Evolutionary conservation across 306 rosid species (phyloP), one percentile per base, ranked within the genome.

Genomic region (Trifolium repens): DNA sequence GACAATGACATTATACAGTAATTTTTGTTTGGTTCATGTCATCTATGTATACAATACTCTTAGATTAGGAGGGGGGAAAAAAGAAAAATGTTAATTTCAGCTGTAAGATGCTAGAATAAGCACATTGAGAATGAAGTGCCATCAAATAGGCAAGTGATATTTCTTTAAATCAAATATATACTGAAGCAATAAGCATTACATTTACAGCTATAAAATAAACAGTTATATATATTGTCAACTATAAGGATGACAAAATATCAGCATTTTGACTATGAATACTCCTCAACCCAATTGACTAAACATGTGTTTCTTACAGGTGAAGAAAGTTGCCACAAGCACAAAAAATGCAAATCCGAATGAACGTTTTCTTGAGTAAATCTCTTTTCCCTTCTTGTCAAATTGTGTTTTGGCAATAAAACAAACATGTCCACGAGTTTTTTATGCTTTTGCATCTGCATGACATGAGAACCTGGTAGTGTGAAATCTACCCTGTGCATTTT

Each of bases 151-250:
- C 61, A 50, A 14, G 61, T 16, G 15, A 63, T 11, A 80, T 59
- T 74, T 46, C 64, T 80, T 44, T 49, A 13, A 59, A 40, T 71
- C 63, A 61, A 80, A 35, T 34, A 19, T 22, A 19, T 35, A 30
- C 42, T 43, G 52, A 11, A 55, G 43, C 0, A 22, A 8, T n/a
- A 67, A 46, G 62, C 53, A 73, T n/a, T 74, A 35, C 63, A 67
- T 47, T 68, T 81, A 75, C 80, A 80, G n/a, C 61, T 72, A 75
- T 62, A 54, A 34, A 66, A 74, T 80, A 40, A 63, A 62, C 9
- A 63, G 62, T 24, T 62, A 70, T 71, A 14, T 6, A 14, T 6
- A 53, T 5, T 43, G 67, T 80, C 72, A 37, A 10, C 30, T 27
- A 32, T 26, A 32, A 74, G 49, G 22, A 69, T 50, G 74, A 73